phyloP scores from a whole-genome alignment of 306 rosid genomes.

The Oemleria cerasiformis region DNA sequence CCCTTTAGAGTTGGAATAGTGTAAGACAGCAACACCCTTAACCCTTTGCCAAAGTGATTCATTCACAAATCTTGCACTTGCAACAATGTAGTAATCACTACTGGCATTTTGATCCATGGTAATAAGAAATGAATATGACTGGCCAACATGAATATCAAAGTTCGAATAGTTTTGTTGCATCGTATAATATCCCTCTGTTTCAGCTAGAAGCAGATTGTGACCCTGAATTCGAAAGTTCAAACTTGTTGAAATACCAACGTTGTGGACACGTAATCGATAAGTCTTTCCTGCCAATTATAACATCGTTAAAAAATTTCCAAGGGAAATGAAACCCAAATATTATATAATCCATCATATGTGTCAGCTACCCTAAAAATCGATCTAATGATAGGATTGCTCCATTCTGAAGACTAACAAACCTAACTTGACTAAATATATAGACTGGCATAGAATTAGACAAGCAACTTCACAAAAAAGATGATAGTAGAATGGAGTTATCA shows the following conservation, averaged over 20 bases:
- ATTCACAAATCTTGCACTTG: constrained; percentile 92
- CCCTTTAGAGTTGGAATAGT: constrained; percentile 75
- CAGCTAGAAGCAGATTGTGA: constrained; percentile 68
- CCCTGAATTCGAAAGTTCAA: constrained; percentile 85
- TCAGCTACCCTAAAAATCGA: background rate
- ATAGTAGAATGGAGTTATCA: background rate
- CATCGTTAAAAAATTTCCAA: background rate
- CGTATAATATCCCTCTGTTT: constrained; percentile 77
- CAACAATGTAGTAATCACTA: constrained; percentile 84
- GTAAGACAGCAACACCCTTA: constrained; percentile 81
- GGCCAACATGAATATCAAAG: constrained; percentile 88
- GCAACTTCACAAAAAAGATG: background rate
- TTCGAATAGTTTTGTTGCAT: constrained; percentile 55
- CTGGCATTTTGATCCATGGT: constrained; percentile 87
- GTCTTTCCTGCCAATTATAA: constrained; percentile 71
- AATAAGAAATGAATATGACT: constrained; percentile 76
- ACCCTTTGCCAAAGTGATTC: constrained; percentile 81
- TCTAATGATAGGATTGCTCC: background rate
- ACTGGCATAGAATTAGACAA: background rate
- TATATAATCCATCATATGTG: background rate
- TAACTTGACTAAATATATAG: too few species aligned
- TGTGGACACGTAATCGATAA: constrained; percentile 75
- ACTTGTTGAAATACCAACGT: constrained; percentile 80
- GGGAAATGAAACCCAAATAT: background rate
- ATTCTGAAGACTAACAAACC: background rate